Percentiles rank a stretch among this genome's conserved stretches.
phyloP scores from a whole-genome alignment of 306 rosid genomes.

The Gillenia trifoliata region DNA sequence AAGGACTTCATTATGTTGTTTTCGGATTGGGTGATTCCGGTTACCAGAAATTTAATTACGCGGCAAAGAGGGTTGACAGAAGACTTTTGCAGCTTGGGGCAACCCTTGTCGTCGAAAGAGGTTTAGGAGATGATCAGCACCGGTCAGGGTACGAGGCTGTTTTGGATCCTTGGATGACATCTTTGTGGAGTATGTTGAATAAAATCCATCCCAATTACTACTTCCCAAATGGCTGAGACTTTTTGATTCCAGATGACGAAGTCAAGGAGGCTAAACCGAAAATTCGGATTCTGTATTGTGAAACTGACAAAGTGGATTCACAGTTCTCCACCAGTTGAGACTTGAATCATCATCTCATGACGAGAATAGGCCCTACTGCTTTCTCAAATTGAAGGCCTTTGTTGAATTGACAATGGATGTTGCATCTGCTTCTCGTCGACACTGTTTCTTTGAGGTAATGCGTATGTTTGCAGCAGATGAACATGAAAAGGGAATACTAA shows the following conservation, averaged over 20 bases:
- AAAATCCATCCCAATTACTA: constrained; percentile 43
- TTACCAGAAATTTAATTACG: constrained; percentile 87
- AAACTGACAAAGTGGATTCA: constrained; percentile 37
- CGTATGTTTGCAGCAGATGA: too few relatives aligned
- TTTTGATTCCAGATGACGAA: constrained; percentile 32
- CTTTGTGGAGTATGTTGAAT: constrained; percentile 58
- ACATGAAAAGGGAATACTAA: too few relatives aligned
- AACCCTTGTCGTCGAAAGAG: constrained; percentile 55
- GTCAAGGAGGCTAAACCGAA: constrained; percentile 54
- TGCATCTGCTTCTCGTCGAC: constrained; percentile 91
- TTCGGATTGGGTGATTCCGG: constrained; percentile 95
- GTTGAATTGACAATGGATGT: constrained; percentile 82
- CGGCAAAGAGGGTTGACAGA: constrained; percentile 88
- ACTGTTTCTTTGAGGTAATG: constrained; percentile 78
- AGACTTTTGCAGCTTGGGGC: constrained; percentile 83
- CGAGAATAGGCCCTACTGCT: too few relatives aligned
- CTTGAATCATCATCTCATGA: constrained; percentile 10
- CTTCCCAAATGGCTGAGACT: constrained; percentile 53
- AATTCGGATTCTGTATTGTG: constrained; percentile 54
- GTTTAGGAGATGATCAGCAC: constrained; percentile 94
- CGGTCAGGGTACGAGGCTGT: constrained; percentile 89
- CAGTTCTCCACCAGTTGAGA: constrained; percentile 42
- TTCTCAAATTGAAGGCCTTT: constrained; percentile 44
- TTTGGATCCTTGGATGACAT: constrained; percentile 87
- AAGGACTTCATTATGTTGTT: constrained; percentile 63